Percentiles rank a stretch among this genome's conserved stretches.
phyloP scores from a whole-genome alignment of 2,329 filamentous ascomycete species.

The Alternaria sp. region DNA sequence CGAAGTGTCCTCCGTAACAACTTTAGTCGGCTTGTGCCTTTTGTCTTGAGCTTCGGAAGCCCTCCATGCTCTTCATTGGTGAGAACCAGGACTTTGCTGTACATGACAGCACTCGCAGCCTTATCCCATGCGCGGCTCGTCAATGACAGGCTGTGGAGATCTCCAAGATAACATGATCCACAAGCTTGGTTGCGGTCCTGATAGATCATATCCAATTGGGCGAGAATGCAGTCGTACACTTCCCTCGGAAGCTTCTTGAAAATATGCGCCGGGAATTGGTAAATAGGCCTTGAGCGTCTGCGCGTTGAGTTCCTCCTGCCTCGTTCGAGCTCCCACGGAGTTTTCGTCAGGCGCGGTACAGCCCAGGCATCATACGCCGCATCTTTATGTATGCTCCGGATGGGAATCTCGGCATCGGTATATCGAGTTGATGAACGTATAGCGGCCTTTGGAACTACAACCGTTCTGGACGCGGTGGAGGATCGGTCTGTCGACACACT shows the following conservation, averaged over 20 bases:
- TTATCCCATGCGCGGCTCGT: constrained; percentile 65
- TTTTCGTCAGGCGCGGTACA: constrained; percentile 38
- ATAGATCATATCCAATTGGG: constrained; percentile 58
- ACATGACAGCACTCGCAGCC: constrained; percentile 59
- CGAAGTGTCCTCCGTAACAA: constrained; percentile 62
- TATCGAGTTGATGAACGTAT: background rate
- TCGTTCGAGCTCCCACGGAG: constrained; percentile 50
- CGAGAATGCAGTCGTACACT: constrained; percentile 62
- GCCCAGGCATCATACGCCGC: constrained; percentile 9
- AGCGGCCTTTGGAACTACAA: background rate
- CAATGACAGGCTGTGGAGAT: constrained; percentile 60
- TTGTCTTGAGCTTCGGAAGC: constrained; percentile 51
- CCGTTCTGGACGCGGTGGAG: constrained; percentile 8
- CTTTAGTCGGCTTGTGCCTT: constrained; percentile 59
- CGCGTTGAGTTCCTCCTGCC: constrained; percentile 40
- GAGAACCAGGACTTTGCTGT: constrained; percentile 57
- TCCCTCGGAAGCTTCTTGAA: constrained; percentile 59
- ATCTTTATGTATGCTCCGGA: background rate
- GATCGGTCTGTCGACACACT: background rate
- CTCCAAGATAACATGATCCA: constrained; percentile 61
- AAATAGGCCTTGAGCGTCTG: constrained; percentile 26
- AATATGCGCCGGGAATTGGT: constrained; percentile 34
- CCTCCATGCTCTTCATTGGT: constrained; percentile 50
- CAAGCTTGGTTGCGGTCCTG: constrained; percentile 49
- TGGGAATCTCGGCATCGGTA: background rate